Base-by-base conservation (phyloP, 257 asterid species). In the Eustoma russellianum region DNA sequence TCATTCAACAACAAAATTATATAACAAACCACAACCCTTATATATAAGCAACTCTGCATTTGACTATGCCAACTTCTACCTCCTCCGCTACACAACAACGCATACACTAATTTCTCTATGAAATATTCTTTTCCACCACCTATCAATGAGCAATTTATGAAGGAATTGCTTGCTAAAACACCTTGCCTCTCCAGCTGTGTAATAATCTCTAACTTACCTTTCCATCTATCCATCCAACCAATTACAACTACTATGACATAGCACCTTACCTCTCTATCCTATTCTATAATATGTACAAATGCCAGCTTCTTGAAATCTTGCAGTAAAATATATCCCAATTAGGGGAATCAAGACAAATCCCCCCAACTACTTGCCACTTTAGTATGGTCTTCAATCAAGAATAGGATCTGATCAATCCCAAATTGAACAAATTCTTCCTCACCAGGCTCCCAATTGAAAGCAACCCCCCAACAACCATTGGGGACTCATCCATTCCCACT, bases 361-460 rank as follows among this genome's bases (percentile, higher is more conserved):
- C 19, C 50, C 50, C 17, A 53, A 53, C 6, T 46, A 12, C 13
- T 9, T 40, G 43, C 3, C 59, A 12, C 5, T 9, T 40, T 24
- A 24, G 30, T 24, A 24, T 24, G 30, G 30, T 24, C 19, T 41
- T 46, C 48, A 41, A 34, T 53, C 28, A 68, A 33, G 63, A 68
- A 68, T 48, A 57, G 40, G 69, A 68, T 62, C 65, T 88, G 50
- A 92, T 79, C 83, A 85, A 67, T 17, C 98, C 98, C 77, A 90
- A 72, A 63, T 70, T 86, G 85, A 71, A 78, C 7, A 90, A 83
- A 77, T 90, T 92, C 87, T 86, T 76, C 71, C 67, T 79, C 55
- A 92, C 83, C 54, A 92, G 51, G 85, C 93, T 55, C 28, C 60
- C 60, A 40, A 55, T 33, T 18, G 60, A 55, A 13, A 55, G 60